Percentiles rank a stretch among this genome's conserved stretches.
Conservation (phyloP, 441 rosid species). For the Corymbia citriodora region DNA sequence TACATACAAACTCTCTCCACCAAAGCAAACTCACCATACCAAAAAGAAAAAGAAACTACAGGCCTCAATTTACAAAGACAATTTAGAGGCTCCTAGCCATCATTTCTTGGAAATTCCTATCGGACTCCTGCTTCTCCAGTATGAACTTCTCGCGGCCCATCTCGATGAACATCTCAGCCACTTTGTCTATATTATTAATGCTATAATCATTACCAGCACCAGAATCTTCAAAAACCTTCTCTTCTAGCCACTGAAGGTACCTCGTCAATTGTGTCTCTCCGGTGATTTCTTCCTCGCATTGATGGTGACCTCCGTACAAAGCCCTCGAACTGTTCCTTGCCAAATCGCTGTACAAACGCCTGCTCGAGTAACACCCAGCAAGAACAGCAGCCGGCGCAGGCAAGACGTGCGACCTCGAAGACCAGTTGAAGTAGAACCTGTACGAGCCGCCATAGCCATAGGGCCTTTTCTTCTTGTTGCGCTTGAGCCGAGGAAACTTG, state of each 20-base stretch:
- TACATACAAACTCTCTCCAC: not conserved
- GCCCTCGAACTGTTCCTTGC: constrained; percentile 39
- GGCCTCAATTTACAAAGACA: not conserved
- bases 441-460: constrained; percentile 54
- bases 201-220: constrained; percentile 1
- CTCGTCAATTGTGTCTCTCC: constrained; percentile 37
- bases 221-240: constrained; percentile 19
- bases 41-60: not conserved
- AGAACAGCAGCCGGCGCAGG: constrained; percentile 64
- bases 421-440: constrained; percentile 89
- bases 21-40: not conserved
- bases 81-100: constrained; percentile 40
- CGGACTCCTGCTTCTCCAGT: constrained; percentile 91
- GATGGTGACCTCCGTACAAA: constrained; percentile 8
- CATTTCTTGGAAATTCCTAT: constrained; percentile 80
- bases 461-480: constrained; percentile 25
- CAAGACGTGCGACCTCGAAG: constrained; percentile 45
- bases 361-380: constrained; percentile 26
- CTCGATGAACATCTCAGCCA: constrained; percentile 83
- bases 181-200: constrained; percentile 55
- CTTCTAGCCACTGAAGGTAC: constrained; percentile 73
- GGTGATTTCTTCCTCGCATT: constrained; percentile 1
- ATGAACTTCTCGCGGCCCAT: constrained; percentile 69
- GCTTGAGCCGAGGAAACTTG: constrained; percentile 28
- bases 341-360: constrained; percentile 37